phyloP scores from a whole-genome alignment of 2,329 filamentous ascomycete genomes.

The Exophiala oligosperma region DNA sequence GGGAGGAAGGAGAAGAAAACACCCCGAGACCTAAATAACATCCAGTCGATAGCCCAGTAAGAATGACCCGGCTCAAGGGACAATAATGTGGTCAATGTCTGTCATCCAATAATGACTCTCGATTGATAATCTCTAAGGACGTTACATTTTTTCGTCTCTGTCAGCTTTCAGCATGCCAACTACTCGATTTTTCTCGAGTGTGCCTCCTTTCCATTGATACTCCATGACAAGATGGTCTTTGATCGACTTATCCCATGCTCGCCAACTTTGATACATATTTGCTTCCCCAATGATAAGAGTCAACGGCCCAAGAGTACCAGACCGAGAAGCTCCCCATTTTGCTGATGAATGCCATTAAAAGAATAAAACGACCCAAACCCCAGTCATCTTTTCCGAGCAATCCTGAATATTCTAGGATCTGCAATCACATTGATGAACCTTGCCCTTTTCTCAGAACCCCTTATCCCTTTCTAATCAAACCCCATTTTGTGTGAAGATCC shows the following conservation, averaged over 20 bases:
- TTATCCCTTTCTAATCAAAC: background rate
- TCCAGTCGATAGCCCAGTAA: no score
- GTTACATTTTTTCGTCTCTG: no score
- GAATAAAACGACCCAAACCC: background rate
- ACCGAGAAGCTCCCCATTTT: background rate
- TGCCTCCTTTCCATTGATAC: no score
- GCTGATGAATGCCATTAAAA: no score
- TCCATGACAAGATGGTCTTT: background rate
- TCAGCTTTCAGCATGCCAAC: no score
- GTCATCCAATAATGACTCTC: no score
- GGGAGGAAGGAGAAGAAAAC: constrained; percentile 13
- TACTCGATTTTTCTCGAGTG: no score
- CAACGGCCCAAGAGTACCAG: background rate
- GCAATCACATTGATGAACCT: constrained; percentile 15
- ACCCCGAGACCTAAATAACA: no score
- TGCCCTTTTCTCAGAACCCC: constrained; percentile 1
- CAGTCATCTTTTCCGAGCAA: constrained; percentile 13
- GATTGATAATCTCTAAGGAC: no score
- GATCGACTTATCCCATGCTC: background rate
- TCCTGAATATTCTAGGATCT: constrained; percentile 21
- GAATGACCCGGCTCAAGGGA: no score
- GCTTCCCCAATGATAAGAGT: background rate
- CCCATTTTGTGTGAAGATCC: background rate
- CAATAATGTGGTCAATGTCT: no score
- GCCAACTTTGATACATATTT: no score